Base-by-base conservation (phyloP, 1,284 basidiomycete species). In the Tremellales sp. region DNA sequence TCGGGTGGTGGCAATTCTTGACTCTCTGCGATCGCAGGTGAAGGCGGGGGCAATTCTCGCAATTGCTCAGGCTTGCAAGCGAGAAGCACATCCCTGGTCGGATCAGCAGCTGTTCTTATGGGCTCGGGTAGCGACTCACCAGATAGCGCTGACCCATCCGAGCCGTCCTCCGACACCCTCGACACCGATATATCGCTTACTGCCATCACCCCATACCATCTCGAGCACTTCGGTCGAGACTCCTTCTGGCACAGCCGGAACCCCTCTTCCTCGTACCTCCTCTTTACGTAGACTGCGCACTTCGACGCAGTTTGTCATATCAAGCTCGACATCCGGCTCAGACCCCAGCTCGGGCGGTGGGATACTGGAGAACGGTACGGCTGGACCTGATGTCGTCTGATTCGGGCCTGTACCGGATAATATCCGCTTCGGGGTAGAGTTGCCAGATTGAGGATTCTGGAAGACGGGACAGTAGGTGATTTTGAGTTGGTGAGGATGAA, bases 141-240 rank as follows among this genome's bases (percentile, higher is more conserved):
- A 68, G 24, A 73, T 66, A 0, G 70, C 64, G 43, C 63, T 66
- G 46, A 68, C 58, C 70, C 70, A 73, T 7, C 63, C 64, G 8
- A 68, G 45, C 15, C 68, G 49, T 2, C 67, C 67, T 2, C 54
- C 60, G 3, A 68, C 61, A 15, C 67, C 68, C 41, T 73, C 69
- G 0, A 73, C 67, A 1, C 64, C 69, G 2, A 71, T 48, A 54
- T 71, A 70, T 24, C 64, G 50, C 54, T 60, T 68, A 17, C 47
- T 54, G 1, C 67, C 65, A 45, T 70, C 64, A 13, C 45, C 46
- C 56, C 68, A 71, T 2, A 60, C 55, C 52, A 73, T 58, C 47
- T 70, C 68, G 23, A 73, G 49, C 0, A 71, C 63, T 46, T 71
- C 68, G 8, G 64, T 65, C 21, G 62, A 65, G 6, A 60, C 60